A percentile compares a stretch with the other conserved stretches of the same genome.
Evolutionary conservation across 2,329 filamentous ascomycete genomes (phyloP).

Genomic region (Metarhizium humberi): DNA sequence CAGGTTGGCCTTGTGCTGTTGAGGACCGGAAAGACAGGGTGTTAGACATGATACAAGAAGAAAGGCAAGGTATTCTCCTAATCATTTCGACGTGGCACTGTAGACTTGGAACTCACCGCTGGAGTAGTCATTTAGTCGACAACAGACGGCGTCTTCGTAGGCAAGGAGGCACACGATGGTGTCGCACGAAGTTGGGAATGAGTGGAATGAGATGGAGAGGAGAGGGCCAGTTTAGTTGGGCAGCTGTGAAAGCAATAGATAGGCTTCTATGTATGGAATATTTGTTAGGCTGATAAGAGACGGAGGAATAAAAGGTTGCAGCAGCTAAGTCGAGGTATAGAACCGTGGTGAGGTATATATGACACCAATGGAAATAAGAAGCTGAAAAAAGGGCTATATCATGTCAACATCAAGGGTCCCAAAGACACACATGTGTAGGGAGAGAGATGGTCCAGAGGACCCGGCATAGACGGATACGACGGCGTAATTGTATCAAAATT

Average conservation of each 20-base stretch:
- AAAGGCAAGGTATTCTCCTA: not conserved
- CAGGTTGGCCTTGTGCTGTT: constrained; percentile 29
- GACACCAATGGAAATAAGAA: not conserved
- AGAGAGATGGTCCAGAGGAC: not conserved
- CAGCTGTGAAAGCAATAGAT: not conserved
- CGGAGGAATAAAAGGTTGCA: not conserved
- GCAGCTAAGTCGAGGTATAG: not conserved
- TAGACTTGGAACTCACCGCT: constrained; percentile 9
- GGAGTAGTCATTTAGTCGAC: constrained; percentile 13
- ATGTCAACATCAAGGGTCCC: not conserved
- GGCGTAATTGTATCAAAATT: not conserved
- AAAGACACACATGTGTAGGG: not conserved
- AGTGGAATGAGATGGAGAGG: constrained; percentile 1
- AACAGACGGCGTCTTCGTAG: not conserved
- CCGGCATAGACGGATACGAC: not conserved
- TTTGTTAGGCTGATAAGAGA: not conserved
- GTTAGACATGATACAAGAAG: not conserved
- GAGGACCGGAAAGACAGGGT: not conserved
- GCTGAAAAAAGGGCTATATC: not conserved
- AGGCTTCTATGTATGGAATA: not conserved
- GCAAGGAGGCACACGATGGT: not conserved
- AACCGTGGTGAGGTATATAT: not conserved
- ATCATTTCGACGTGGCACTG: too few relatives aligned
- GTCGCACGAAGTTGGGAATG: not conserved
- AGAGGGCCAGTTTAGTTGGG: not conserved